Base-by-base conservation (phyloP, 176 grass and related monocot genomes). In the Chrysopogon serrulatus region DNA sequence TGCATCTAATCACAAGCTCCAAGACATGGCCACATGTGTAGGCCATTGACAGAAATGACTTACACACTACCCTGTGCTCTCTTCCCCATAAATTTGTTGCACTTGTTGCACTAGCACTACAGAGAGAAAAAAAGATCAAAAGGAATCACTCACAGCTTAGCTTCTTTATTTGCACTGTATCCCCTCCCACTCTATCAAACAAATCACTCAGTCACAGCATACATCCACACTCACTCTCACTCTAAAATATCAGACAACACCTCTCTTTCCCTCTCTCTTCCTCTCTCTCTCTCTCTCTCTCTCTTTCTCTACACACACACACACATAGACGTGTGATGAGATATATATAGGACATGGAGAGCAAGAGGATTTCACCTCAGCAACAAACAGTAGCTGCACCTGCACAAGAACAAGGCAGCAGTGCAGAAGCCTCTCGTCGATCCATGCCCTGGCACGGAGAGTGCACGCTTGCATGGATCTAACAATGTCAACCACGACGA, bases 11-110 rank as follows among this genome's bases (percentile, higher is more conserved):
- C 92, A 86, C 88, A 83, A 86, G 54, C 59, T 89, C 77, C 89
- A 75, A 90, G 90, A 92, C 90, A 85, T 67, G 76, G 70, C 26
- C 92, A 94, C 92, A 92, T 94, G 92, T 92, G 90, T 92, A 89
- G 92, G 92, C 60, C 84, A 87, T 85, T 89, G 76, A 41, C 68
- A 84, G 72, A 74, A 73, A 84, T 78, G 65, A 84, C 19, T 39
- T 78, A 42, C 86, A 78, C 86, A 71, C 54, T 79, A 74, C 68
- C 84, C 81, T 76, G 40, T 59, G 76, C 87, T 86, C 89, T 74
- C 60, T 84, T 89, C 88, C 86, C 92, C 86, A 91, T 89, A 87
- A 84, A 54, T 76, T 86, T 90, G 68, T 79, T 81, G 76, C 76
- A 45, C 59, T 24, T 59, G 44, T 79, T 81, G 76, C 76, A 45